These are phyloP conservation scores for Pestalotiopsis fici DNA, from an alignment of 2,329 filamentous ascomycete genomes.

Conservation along the genomic window DNA sequence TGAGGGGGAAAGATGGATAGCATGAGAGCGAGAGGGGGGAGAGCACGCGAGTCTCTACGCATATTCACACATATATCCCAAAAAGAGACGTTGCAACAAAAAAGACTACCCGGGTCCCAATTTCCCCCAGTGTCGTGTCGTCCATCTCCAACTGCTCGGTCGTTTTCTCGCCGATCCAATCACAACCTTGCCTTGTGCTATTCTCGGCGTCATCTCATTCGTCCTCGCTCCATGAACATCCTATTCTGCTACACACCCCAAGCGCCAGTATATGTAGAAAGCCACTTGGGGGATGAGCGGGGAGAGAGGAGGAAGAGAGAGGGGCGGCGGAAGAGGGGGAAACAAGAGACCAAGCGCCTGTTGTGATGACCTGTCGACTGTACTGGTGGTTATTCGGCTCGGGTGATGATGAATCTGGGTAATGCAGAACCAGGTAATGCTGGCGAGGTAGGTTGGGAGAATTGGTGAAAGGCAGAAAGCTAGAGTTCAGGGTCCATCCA, in stretches of 20 bases:
- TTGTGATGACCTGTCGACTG: not conserved
- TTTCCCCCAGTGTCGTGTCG: not conserved
- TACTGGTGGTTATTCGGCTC: not conserved
- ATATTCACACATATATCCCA: no score
- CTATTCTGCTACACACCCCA: not conserved
- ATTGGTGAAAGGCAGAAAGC: not conserved
- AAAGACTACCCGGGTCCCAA: not conserved
- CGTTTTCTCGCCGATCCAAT: not conserved
- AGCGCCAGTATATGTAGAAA: not conserved
- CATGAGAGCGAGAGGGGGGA: not conserved
- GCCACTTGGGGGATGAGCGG: not conserved
- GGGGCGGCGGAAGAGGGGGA: not conserved
- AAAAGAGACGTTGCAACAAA: not conserved
- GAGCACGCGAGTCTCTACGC: not conserved
- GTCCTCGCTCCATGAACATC: not conserved
- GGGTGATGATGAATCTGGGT: not conserved
- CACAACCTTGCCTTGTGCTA: not conserved
- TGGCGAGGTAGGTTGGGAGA: not conserved
- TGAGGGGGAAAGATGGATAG: not conserved
- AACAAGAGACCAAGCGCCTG: not conserved
- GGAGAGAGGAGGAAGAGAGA: not conserved
- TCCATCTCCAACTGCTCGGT: not conserved
- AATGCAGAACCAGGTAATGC: not conserved
- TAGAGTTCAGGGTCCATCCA: constrained; percentile 6
- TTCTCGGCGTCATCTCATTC: not conserved